phyloP scores from a whole-genome alignment of 1,139 yeast species.

The Magnusiomyces tetraspermus region DNA sequence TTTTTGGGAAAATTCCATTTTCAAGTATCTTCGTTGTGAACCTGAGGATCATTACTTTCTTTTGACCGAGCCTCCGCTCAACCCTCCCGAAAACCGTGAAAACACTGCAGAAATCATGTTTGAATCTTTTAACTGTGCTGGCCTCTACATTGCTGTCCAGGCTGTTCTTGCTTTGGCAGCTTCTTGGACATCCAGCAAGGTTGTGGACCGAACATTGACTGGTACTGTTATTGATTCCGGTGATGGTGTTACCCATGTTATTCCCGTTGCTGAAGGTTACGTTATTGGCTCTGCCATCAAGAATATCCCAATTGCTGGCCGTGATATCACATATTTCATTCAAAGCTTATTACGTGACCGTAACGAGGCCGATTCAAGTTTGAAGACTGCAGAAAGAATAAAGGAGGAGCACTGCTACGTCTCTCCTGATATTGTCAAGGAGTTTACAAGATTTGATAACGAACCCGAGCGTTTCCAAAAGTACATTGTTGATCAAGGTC shows the following conservation, averaged over 20 bases:
- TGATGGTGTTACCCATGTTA: constrained; percentile 96
- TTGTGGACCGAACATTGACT: constrained; percentile 86
- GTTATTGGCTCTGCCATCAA: constrained; percentile 96
- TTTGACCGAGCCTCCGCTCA: constrained; percentile 94
- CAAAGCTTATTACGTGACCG: constrained; percentile 92
- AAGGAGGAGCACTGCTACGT: constrained; percentile 96
- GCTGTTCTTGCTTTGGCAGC: constrained; percentile 98
- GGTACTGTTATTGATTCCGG: constrained; percentile 98
- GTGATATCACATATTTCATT: constrained; percentile 90
- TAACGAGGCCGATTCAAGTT: constrained; percentile 88
- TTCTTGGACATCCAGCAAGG: constrained; percentile 96
- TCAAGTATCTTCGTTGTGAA: constrained; percentile 91
- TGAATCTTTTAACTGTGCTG: constrained; percentile 97
- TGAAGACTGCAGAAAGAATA: constrained; percentile 92
- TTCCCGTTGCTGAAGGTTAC: constrained; percentile 98
- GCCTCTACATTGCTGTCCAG: constrained; percentile 95
- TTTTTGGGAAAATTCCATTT: constrained; percentile 95
- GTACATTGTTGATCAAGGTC: constrained; percentile 77
- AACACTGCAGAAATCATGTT: constrained; percentile 98
- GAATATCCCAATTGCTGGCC: constrained; percentile 96
- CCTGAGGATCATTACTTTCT: constrained; percentile 97
- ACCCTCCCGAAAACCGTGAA: constrained; percentile 98
- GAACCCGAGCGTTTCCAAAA: constrained; percentile 93
- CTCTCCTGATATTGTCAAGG: constrained; percentile 95
- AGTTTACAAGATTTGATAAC: constrained; percentile 86